Evolutionary conservation across 140 eudicot species (phyloP).

Genomic region (Anethum foeniculum): DNA sequence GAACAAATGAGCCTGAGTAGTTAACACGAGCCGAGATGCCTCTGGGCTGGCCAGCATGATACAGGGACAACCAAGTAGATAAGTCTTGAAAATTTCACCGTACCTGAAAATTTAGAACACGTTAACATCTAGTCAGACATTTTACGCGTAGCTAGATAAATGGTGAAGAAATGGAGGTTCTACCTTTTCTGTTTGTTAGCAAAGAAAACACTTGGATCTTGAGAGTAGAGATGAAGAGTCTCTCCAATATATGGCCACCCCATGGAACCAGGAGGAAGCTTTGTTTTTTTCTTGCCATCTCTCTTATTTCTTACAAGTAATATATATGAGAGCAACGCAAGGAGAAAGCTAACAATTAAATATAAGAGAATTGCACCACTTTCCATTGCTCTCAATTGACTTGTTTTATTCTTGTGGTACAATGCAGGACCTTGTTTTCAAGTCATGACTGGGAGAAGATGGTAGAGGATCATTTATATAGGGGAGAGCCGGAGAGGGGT

Average conservation of each 20-base stretch:
- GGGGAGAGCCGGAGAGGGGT: background rate
- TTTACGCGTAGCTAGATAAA: background rate
- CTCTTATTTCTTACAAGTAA: slow-evolving; percentile 17
- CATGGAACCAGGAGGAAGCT: slow-evolving; percentile 87
- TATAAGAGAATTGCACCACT: slow-evolving; percentile 30
- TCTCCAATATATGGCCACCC: slow-evolving; percentile 89
- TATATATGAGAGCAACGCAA: slow-evolving; percentile 28
- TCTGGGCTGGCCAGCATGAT: slow-evolving; percentile 94
- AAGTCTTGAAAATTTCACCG: slow-evolving; percentile 90
- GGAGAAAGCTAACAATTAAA: slow-evolving; percentile 26
- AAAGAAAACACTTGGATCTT: slow-evolving; percentile 63
- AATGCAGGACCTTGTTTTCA: slow-evolving; percentile 21
- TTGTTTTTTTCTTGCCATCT: slow-evolving; percentile 17
- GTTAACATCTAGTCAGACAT: background rate
- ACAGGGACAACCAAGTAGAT: slow-evolving; percentile 77
- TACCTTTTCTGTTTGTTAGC: slow-evolving; percentile 54
- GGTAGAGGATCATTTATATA: slow-evolving; percentile 34
- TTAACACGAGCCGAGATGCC: slow-evolving; percentile 73
- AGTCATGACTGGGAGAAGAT: slow-evolving; percentile 18
- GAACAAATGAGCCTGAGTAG: slow-evolving; percentile 62
- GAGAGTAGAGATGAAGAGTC: slow-evolving; percentile 81
- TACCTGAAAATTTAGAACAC: slow-evolving; percentile 31
- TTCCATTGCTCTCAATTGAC: slow-evolving; percentile 23
- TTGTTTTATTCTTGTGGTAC: slow-evolving; percentile 17
- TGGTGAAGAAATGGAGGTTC: background rate